phyloP scores from a whole-genome alignment of 2,329 filamentous ascomycete species.

The Colletotrichum cuscutae region DNA sequence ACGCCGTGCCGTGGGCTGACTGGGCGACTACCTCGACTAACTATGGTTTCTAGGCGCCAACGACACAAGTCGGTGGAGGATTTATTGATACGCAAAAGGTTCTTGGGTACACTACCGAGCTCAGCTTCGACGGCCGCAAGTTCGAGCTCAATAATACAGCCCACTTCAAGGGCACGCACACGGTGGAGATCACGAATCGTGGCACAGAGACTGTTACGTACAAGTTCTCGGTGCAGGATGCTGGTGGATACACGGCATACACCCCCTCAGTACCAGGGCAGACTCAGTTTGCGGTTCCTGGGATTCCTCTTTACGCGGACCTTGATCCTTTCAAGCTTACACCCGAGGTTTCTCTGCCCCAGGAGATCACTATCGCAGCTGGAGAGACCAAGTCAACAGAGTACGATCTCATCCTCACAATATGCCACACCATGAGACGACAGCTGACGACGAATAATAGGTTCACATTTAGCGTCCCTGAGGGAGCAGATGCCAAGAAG shows the following conservation, averaged over 20 bases:
- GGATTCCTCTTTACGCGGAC: conserved; percentile 16
- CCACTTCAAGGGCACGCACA: conserved; percentile 44
- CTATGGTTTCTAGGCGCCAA: conserved; percentile 41
- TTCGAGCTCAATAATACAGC: conserved; percentile 56
- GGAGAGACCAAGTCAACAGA: conserved; percentile 18
- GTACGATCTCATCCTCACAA: not conserved
- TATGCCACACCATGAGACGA: conserved; percentile 14
- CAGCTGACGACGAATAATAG: conserved; percentile 5
- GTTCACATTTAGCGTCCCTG: conserved; percentile 42
- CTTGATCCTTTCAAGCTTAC: conserved; percentile 31
- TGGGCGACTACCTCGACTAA: conserved; percentile 39
- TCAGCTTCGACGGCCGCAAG: conserved; percentile 45
- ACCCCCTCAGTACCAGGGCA: conserved; percentile 20
- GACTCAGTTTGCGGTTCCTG: not conserved
- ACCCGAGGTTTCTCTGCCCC: conserved; percentile 31
- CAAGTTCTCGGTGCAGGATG: conserved; percentile 40
- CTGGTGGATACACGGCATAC: conserved; percentile 48
- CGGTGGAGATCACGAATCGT: conserved; percentile 47
- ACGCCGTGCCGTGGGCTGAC: conserved; percentile 41
- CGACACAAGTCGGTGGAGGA: conserved; percentile 53
- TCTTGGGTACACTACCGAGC: conserved; percentile 47
- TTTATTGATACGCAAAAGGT: conserved; percentile 53
- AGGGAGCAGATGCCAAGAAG: conserved; percentile 38
- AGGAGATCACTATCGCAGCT: conserved; percentile 36
- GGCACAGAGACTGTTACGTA: conserved; percentile 46